Evolutionary conservation across 2,329 filamentous ascomycete species (phyloP).

Genomic region (Beauveria caledonica): DNA sequence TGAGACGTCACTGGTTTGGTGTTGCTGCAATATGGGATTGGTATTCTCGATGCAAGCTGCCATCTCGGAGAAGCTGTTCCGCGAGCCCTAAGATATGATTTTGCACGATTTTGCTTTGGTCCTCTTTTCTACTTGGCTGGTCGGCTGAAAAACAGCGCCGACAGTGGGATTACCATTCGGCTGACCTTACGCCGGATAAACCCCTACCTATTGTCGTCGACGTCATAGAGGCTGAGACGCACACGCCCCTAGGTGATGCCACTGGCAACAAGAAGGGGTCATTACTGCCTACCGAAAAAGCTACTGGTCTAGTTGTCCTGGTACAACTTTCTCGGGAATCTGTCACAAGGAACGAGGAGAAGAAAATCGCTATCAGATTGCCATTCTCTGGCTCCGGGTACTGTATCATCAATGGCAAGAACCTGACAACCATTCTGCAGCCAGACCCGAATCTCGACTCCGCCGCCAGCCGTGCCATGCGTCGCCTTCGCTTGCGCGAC

Average conservation of each 20-base stretch:
- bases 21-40: neutral
- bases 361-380: no score
- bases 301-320: no score
- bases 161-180: neutral
- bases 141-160: neutral
- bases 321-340: no score
- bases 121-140: no score
- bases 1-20: neutral
- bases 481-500: neutral
- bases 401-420: neutral
- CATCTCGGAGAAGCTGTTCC: neutral
- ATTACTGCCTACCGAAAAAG: no score
- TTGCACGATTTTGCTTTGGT: no score
- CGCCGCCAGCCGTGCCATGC: neutral
- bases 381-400: no score
- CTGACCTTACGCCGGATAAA: neutral
- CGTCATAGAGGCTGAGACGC: constrained; percentile 1
- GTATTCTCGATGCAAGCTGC: no score
- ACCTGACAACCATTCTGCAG: neutral
- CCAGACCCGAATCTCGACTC: neutral
- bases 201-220: neutral
- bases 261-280: neutral
- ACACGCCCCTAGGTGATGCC: neutral
- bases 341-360: no score
- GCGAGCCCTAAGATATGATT: neutral